A percentile compares a stretch with the other conserved stretches of the same genome.
Evolutionary conservation across 306 rosid species (phyloP).

Genomic region (Calophaca sinica): DNA sequence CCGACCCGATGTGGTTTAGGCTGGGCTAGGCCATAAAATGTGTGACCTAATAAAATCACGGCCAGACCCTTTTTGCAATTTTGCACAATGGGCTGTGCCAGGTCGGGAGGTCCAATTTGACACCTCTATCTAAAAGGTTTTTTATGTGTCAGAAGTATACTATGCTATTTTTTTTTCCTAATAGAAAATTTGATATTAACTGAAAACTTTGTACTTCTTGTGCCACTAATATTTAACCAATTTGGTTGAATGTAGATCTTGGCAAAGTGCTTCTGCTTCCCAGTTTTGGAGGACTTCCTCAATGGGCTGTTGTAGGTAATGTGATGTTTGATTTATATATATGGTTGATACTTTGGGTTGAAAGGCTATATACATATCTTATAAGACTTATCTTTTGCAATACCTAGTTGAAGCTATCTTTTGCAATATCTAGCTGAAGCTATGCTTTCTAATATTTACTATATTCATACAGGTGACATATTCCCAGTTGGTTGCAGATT

Average conservation of each 20-base stretch:
- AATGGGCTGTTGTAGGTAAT: constrained; percentile 87
- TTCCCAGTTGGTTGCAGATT: constrained; percentile 87
- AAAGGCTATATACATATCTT: not conserved
- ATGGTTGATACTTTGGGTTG: not conserved
- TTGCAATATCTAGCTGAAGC: too few relatives aligned
- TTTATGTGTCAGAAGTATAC: too few relatives aligned
- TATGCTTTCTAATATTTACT: constrained; percentile 21
- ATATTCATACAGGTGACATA: constrained; percentile 64
- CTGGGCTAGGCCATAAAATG: too few relatives aligned
- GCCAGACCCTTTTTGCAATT: too few relatives aligned
- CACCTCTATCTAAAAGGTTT: too few relatives aligned
- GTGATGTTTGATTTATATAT: not conserved
- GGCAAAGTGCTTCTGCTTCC: constrained; percentile 90
- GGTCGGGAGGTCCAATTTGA: too few relatives aligned
- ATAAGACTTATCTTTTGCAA: not conserved
- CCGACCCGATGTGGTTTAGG: too few relatives aligned
- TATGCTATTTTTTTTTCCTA: not conserved
- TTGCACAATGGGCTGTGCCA: too few relatives aligned
- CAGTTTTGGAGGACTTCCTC: constrained; percentile 87
- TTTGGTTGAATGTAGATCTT: constrained; percentile 60
- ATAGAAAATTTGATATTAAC: not conserved
- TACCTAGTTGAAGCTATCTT: too few relatives aligned
- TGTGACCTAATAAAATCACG: too few relatives aligned
- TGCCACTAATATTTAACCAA: constrained; percentile 28
- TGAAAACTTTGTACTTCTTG: too few relatives aligned